These are phyloP conservation scores for Dendrothele bispora DNA, from an alignment of 768 basidiomycete species.

Conservation along the genomic window DNA sequence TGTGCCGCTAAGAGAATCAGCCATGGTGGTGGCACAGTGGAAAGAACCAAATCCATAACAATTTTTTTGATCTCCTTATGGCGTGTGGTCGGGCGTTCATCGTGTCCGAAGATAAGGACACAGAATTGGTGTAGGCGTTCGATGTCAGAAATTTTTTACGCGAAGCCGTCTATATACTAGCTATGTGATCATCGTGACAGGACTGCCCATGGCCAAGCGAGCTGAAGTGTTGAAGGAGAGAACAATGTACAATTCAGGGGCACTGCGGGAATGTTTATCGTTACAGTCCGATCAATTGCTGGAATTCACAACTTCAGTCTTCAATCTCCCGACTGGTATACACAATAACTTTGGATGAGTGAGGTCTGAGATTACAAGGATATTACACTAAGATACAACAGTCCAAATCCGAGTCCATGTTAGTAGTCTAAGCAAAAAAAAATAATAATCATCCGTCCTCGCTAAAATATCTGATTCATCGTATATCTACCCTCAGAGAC, in stretches of 20 bases:
- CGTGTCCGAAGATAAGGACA: not conserved
- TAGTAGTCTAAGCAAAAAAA: not conserved
- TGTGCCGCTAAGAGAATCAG: not conserved
- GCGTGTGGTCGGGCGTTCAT: not conserved
- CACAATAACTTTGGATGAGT: not conserved
- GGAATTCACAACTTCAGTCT: too few relatives aligned
- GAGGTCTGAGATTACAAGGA: not conserved
- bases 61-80: not conserved
- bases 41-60: not conserved
- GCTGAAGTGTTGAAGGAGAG: too few relatives aligned
- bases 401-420: not conserved
- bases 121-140: not conserved
- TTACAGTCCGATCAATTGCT: too few relatives aligned
- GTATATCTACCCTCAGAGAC: not conserved
- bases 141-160: not conserved
- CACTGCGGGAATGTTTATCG: too few relatives aligned
- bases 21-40: not conserved
- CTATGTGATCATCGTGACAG: not conserved
- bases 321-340: too few relatives aligned
- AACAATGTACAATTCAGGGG: too few relatives aligned
- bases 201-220: too few relatives aligned
- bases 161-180: not conserved
- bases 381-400: not conserved
- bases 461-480: too few relatives aligned
- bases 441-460: too few relatives aligned